phyloP scores from a whole-genome alignment of 2,329 filamentous ascomycete species.

The Botrytis deweyae region DNA sequence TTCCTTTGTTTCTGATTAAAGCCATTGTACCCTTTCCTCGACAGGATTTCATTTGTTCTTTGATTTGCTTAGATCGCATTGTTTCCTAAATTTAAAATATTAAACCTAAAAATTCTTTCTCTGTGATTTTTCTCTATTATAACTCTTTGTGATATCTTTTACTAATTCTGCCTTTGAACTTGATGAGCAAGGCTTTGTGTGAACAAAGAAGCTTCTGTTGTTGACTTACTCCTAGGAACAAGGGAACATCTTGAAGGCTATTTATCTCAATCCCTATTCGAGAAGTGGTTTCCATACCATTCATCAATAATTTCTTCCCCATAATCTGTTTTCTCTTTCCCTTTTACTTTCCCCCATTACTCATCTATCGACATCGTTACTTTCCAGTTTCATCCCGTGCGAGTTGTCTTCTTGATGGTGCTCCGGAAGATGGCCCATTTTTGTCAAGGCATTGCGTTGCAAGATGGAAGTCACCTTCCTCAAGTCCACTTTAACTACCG shows the following conservation, averaged over 20 bases:
- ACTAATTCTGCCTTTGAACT: background rate
- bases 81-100: background rate
- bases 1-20: background rate
- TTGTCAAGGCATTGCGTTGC: background rate
- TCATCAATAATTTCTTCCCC: background rate
- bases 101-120: background rate
- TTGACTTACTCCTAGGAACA: background rate
- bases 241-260: background rate
- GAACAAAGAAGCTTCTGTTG: background rate
- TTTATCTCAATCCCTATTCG: background rate
- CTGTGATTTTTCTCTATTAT: background rate
- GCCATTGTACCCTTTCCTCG: background rate
- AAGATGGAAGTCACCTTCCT: background rate
- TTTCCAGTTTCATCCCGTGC: fast-evolving
- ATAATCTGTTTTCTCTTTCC: background rate
- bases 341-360: background rate
- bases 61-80: too few species aligned
- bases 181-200: background rate
- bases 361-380: background rate
- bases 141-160: background rate
- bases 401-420: background rate
- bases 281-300: background rate
- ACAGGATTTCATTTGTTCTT: background rate
- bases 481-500: background rate
- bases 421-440: fast-evolving